Percentiles rank a stretch among this genome's conserved stretches.
Conservation (phyloP, 2,329 filamentous ascomycete species). For the Blastomyces emzantsi region DNA sequence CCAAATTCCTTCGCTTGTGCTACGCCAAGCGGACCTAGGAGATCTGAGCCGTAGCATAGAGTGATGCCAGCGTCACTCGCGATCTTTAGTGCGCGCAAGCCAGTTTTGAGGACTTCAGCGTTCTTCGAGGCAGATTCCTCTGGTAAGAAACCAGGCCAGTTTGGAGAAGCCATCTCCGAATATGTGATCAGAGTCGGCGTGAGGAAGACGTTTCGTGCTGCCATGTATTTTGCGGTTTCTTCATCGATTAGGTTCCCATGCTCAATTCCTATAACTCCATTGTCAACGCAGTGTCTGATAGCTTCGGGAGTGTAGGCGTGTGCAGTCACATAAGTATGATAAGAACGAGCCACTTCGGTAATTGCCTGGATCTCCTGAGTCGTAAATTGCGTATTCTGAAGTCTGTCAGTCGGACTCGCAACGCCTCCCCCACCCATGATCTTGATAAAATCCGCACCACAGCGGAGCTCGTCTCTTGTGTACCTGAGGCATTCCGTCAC, state of each 20-base stretch:
- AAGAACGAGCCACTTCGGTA: conserved; percentile 40
- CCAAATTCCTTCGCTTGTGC: conserved; percentile 45
- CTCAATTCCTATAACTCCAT: conserved; percentile 50
- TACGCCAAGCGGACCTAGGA: conserved; percentile 43
- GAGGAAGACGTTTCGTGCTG: conserved; percentile 40
- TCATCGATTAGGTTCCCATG: conserved; percentile 41
- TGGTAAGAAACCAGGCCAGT: conserved; percentile 22
- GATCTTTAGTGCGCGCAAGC: conserved; percentile 41
- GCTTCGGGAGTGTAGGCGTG: conserved; percentile 50
- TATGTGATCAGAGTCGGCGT: conserved; percentile 50
- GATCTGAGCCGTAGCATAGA: conserved; percentile 49
- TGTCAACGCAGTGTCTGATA: conserved; percentile 47
- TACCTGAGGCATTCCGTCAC: conserved; percentile 47
- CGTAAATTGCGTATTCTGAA: conserved; percentile 50
- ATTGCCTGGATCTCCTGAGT: conserved; percentile 49
- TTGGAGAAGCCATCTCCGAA: conserved; percentile 39
- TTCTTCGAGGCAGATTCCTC: conserved; percentile 40
- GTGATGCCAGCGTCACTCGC: conserved; percentile 46
- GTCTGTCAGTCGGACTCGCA: conserved; percentile 45
- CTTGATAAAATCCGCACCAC: conserved; percentile 53
- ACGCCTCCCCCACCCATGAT: conserved; percentile 54
- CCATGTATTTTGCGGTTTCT: conserved; percentile 44
- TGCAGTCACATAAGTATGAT: conserved; percentile 47
- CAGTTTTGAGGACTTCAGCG: conserved; percentile 39
- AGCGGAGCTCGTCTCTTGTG: conserved; percentile 47